Evolutionary conservation across 352 stramenopile species (phyloP), one percentile per base, ranked within the genome.

Genomic region (Pythium oligandrum): DNA sequence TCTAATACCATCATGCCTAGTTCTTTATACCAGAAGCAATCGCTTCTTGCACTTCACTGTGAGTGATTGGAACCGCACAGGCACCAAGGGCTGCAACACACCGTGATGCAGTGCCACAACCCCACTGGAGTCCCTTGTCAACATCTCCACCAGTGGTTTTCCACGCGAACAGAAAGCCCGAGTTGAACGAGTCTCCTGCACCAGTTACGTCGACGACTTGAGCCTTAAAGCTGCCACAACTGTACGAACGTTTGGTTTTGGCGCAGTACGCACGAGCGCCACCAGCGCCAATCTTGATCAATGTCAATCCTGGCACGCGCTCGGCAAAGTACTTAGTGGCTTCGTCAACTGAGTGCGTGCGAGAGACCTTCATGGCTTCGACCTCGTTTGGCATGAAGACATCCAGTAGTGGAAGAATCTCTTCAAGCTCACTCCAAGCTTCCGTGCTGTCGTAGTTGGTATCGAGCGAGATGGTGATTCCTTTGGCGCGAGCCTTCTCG

Each of bases 181-280:
- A 76, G 61, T 95, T 90, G 61, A 95, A 95, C n/a, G 82, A 86
- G 50, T 95, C 84, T 4, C 84, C 84, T 5, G 84, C 84, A 11
- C 84, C 84, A 32, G 84, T 93, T 38, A 84, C 81, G 50, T 95
- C 84, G 38, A 92, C 73, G n/a, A 93, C 73, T 6, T 63, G 7
- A 1, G 71, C 71, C 36, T 69, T 57, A 56, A 82, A 90, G 45
- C 69, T 83, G n/a, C 52, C 42, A 48, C 88, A 75, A 10, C 63
- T 53, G 62, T 65, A 90, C 17, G 58, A 44, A 4, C 57, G 46
- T 17, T 75, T 64, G 3, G 64, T 86, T 46, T 73, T 71, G 47
- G 59, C 66, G 46, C 66, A 78, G 34, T 68, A 63, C 11, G 79
- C 83, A 1, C 70, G 60, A n/a, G 70, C 77, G n/a, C 82, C 82